Evolutionary conservation across 495 filamentous ascomycete genomes (phyloP).

Genomic region (Hypoxylon perforatum): DNA sequence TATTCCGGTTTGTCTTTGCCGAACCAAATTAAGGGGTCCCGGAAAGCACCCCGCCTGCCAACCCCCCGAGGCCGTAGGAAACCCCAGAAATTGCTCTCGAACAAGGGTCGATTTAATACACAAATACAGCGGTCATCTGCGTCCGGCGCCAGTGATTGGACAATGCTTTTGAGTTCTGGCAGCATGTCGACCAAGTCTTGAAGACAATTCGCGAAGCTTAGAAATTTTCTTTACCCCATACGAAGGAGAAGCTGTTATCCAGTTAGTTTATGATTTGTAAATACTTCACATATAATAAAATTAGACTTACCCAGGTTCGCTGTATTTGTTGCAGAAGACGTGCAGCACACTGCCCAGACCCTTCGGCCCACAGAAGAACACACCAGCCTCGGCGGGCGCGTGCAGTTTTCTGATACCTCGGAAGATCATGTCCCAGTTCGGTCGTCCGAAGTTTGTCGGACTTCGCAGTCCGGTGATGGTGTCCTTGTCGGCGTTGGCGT

Average conservation of each 20-base stretch:
- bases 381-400: conserved; percentile 74
- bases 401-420: conserved; percentile 79
- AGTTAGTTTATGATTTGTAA: neutral
- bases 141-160: conserved; percentile 40
- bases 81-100: conserved; percentile 30
- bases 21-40: conserved; percentile 25
- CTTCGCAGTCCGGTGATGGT: conserved; percentile 79
- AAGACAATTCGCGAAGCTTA: conserved; percentile 49
- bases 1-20: conserved; percentile 23
- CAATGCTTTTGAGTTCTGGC: conserved; percentile 27
- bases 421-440: conserved; percentile 85
- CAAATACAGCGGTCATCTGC: conserved; percentile 35
- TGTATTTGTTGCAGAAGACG: conserved; percentile 82
- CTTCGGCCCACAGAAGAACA: conserved; percentile 85
- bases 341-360: conserved; percentile 74
- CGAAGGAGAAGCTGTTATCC: conserved; percentile 63
- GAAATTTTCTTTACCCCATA: conserved; percentile 85
- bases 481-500: conserved; percentile 80
- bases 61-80: conserved; percentile 27
- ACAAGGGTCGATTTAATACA: conserved; percentile 33
- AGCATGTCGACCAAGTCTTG: conserved; percentile 28
- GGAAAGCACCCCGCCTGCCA: conserved; percentile 9
- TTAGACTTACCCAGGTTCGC: conserved; percentile 70
- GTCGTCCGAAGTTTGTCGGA: conserved; percentile 81
- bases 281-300: neutral